These are phyloP conservation scores for Calonectria honghensis DNA, from an alignment of 2,329 filamentous ascomycete genomes.

Conservation along the genomic window DNA sequence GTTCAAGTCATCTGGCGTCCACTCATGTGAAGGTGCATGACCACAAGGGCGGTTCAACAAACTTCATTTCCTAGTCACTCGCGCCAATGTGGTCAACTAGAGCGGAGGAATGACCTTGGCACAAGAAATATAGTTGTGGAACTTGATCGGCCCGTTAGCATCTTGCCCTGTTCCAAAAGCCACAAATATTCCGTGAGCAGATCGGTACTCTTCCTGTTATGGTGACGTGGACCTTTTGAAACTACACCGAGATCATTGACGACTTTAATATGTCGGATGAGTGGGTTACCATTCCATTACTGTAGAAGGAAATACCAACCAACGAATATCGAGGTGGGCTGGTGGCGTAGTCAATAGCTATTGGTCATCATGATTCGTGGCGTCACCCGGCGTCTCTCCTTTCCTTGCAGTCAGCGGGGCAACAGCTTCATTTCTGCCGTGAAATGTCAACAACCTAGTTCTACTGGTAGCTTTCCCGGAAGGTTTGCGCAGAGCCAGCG, in stretches of 20 bases:
- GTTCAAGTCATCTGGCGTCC: neutral
- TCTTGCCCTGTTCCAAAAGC: neutral
- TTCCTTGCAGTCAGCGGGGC: neutral
- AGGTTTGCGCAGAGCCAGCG: too few species aligned
- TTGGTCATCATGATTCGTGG: neutral
- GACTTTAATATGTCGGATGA: neutral
- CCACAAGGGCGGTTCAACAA: neutral
- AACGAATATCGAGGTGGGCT: neutral
- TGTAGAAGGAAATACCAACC: neutral
- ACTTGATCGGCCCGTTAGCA: neutral
- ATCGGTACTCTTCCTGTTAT: neutral
- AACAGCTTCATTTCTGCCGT: too few species aligned
- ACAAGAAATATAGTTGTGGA: neutral
- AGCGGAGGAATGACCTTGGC: neutral
- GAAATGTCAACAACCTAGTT: too few species aligned
- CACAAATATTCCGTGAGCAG: neutral
- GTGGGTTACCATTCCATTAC: neutral
- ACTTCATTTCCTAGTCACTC: neutral
- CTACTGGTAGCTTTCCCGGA: too few species aligned
- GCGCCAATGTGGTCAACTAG: neutral
- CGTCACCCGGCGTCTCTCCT: neutral
- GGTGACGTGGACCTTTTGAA: neutral
- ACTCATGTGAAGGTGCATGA: neutral
- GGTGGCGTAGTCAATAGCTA: neutral
- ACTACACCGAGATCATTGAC: neutral